phyloP scores from a whole-genome alignment of 768 basidiomycete genomes.

The Neoboletus brunneissimus region DNA sequence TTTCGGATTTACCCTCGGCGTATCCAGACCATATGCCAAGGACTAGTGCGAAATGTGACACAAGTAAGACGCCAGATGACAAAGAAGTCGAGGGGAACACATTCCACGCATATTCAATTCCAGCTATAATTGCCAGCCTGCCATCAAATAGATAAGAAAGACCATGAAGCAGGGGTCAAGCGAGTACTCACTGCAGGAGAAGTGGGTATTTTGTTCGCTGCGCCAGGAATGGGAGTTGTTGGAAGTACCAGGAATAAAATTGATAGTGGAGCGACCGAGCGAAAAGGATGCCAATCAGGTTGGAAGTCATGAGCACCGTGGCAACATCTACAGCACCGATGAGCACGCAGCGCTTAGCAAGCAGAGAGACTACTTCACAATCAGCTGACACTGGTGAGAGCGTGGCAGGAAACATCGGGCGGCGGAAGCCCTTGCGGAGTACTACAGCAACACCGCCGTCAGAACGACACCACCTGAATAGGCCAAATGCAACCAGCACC shows the following conservation, averaged over 20 bases:
- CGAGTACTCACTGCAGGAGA: slow-evolving; percentile 52
- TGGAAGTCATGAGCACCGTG: slow-evolving; percentile 85
- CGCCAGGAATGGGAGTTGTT: slow-evolving; percentile 80
- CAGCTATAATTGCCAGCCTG: slow-evolving; percentile 59
- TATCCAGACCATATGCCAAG: slow-evolving; percentile 55
- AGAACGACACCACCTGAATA: slow-evolving; percentile 69
- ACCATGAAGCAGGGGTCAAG: background rate
- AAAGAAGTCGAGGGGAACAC: slow-evolving; percentile 74
- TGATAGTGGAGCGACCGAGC: slow-evolving; percentile 97
- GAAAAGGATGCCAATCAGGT: slow-evolving; percentile 87
- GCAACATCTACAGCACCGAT: slow-evolving; percentile 57
- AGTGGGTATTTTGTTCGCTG: slow-evolving; percentile 71
- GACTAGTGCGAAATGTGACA: slow-evolving; percentile 51
- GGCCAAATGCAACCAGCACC: slow-evolving; percentile 61
- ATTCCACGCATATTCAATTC: slow-evolving; percentile 87
- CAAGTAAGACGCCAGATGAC: slow-evolving; percentile 57
- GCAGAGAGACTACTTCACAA: slow-evolving; percentile 45
- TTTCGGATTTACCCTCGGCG: slow-evolving; percentile 35
- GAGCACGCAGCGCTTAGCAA: slow-evolving; percentile 10
- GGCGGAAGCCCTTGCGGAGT: slow-evolving; percentile 50
- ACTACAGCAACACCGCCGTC: slow-evolving; percentile 67
- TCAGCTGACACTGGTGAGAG: slow-evolving; percentile 50
- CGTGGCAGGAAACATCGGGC: slow-evolving; percentile 50
- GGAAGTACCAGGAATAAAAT: slow-evolving; percentile 97
- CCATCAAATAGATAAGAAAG: background rate